A percentile compares a stretch with the other conserved stretches of the same genome.
phyloP scores from a whole-genome alignment of 768 basidiomycete genomes.

The Lactarius akahatsu region DNA sequence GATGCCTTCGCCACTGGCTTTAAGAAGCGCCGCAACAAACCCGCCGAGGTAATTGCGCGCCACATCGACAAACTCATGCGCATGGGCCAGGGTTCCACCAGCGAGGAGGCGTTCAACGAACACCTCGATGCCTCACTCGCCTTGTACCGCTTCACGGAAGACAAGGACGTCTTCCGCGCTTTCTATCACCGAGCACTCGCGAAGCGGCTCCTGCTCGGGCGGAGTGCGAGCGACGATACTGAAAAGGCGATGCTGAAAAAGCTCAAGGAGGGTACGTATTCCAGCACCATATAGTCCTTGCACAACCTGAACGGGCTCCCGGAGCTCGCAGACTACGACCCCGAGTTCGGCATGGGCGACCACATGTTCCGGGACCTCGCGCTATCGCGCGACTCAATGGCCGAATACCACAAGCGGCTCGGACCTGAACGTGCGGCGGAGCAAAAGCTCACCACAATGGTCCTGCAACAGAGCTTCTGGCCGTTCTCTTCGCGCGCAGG shows the following conservation, averaged over 20 bases:
- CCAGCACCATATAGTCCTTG: neutral
- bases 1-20: slow-evolving; percentile 77
- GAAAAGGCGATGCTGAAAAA: slow-evolving; percentile 83
- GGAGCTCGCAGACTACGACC: slow-evolving; percentile 73
- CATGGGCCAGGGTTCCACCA: slow-evolving; percentile 71
- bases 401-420: slow-evolving; percentile 53
- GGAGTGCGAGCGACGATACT: slow-evolving; percentile 83
- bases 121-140: slow-evolving; percentile 65
- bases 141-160: slow-evolving; percentile 84
- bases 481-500: slow-evolving; percentile 62
- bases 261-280: slow-evolving; percentile 63
- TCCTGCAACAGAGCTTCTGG: slow-evolving; percentile 89
- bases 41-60: slow-evolving; percentile 92
- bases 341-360: slow-evolving; percentile 91
- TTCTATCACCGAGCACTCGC: slow-evolving; percentile 89
- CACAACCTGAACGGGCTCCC: neutral
- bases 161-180: slow-evolving; percentile 91
- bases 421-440: slow-evolving; percentile 35
- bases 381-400: slow-evolving; percentile 70
- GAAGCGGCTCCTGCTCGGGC: slow-evolving; percentile 81
- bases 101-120: slow-evolving; percentile 60
- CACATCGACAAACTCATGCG: slow-evolving; percentile 87
- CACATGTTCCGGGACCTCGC: slow-evolving; percentile 93
- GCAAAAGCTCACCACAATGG: slow-evolving; percentile 66
- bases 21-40: slow-evolving; percentile 72